Conservation (phyloP, 768 basidiomycete genomes). For the Tulasnella sp. region DNA sequence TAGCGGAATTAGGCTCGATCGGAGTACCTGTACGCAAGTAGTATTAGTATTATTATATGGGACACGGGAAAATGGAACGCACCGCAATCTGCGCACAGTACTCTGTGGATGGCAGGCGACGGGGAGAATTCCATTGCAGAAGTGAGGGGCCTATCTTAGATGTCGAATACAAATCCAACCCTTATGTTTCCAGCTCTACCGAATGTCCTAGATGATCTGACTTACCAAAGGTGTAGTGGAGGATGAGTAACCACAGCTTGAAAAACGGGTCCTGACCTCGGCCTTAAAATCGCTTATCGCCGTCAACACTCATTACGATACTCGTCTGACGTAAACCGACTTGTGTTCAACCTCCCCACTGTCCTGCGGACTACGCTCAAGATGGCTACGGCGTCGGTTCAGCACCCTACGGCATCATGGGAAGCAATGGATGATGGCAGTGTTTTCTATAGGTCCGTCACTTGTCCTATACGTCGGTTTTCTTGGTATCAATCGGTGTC, state of each 20-base stretch:
- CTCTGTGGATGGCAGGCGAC: constrained; percentile 61
- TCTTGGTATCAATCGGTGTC: neutral
- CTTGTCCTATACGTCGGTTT: neutral
- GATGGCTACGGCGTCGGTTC: constrained; percentile 8
- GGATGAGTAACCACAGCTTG: constrained; percentile 16
- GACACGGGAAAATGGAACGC: constrained; percentile 20
- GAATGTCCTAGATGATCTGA: neutral
- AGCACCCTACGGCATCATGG: constrained; percentile 73
- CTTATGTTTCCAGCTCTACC: neutral
- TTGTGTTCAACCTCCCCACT: neutral
- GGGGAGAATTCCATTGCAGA: constrained; percentile 64
- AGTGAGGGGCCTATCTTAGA: neutral
- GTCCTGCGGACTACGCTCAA: neutral
- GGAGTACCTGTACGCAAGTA: constrained; percentile 44
- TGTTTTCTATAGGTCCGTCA: constrained; percentile 58
- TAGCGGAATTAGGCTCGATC: constrained; percentile 85
- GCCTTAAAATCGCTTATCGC: constrained; percentile 6
- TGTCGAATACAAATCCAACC: no score
- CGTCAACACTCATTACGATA: neutral
- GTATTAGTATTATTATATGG: neutral
- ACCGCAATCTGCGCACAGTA: constrained; percentile 86
- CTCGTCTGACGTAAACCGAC: neutral
- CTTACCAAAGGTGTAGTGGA: neutral
- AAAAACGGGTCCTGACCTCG: no score
- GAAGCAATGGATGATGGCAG: constrained; percentile 78